Evolutionary conservation across 805 yeast species (phyloP), one percentile per base, ranked within the genome.

Genomic region (Scheffersomyces lignosus): DNA sequence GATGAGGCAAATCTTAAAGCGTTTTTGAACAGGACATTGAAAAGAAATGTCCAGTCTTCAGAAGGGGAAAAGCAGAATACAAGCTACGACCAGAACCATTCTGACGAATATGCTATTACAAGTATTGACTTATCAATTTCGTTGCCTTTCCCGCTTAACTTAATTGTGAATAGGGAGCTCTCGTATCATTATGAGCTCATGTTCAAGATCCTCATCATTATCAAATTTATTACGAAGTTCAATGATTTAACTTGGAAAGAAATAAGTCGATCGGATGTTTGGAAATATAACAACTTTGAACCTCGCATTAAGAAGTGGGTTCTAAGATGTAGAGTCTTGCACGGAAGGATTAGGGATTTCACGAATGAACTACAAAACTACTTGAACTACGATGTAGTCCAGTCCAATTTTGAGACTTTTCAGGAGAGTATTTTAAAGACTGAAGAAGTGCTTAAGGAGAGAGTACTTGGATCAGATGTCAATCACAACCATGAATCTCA

Each of bases 71-170:
- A 40, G 15, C n/a, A n/a, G n/a, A n/a, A n/a, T n/a, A 27, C 31
- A 16, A 23, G 29, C 23, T 18, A 30, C 16, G 45, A 41, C 24
- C 45, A 33, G 15, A 43, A 45, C 37, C 45, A 42, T 14, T 36
- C 39, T n/a, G 47, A 45, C 24, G 54, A 66, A 18, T 69, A 67
- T 31, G 52, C 78, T 1, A 66, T 83, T 1, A 67, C 80, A 31
- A 73, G 74, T 34, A 56, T 83, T 8, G 77, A 75, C 40, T 59
- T 83, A 30, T 79, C 81, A 28, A 41, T 82, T 5, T 60, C 71
- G n/a, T 58, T 90, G 15, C 96, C 97, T 3, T 93, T 87, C 54
- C 99, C 99, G 0, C 61, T 88, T 33, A 88, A 88, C 51, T 67
- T 91, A 17, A 70, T 93, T 1, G 64, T 88, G 1, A 79, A 85